Evolutionary conservation across 2,329 filamentous ascomycete species (phyloP).

Genomic region (Phyllosticta citribraziliensis): DNA sequence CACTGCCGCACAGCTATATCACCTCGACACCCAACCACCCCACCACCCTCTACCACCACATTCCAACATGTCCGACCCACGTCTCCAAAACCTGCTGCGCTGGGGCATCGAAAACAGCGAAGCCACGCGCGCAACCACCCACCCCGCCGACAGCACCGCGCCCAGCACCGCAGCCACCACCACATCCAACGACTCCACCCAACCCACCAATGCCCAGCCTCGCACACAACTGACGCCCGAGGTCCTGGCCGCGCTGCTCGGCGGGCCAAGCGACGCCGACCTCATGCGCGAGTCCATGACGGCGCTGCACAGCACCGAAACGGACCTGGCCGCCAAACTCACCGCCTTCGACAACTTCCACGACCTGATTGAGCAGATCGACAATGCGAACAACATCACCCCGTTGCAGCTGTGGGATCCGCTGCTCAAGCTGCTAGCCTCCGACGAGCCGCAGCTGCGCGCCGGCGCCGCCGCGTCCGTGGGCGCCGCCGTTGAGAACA

Average conservation of each 20-base stretch:
- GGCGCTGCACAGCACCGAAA: constrained; percentile 55
- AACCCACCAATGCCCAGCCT: constrained; percentile 11
- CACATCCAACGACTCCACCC: not conserved
- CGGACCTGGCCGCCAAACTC: constrained; percentile 65
- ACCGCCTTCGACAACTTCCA: constrained; percentile 92
- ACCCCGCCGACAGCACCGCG: constrained; percentile 18
- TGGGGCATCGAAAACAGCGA: constrained; percentile 62
- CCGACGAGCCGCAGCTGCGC: constrained; percentile 62
- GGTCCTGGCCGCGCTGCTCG: constrained; percentile 63
- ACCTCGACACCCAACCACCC: not conserved
- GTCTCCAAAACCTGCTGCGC: constrained; percentile 68
- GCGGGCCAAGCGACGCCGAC: constrained; percentile 81
- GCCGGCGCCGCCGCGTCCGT: constrained; percentile 90
- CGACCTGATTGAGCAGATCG: constrained; percentile 80
- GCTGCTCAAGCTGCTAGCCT: constrained; percentile 58
- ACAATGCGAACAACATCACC: constrained; percentile 93
- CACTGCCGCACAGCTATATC: not conserved
- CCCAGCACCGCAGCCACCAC: constrained; percentile 7
- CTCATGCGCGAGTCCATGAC: constrained; percentile 81
- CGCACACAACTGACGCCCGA: constrained; percentile 52
- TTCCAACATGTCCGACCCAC: constrained; percentile 44
- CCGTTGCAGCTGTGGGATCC: constrained; percentile 72
- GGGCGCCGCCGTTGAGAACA: constrained; percentile 94
- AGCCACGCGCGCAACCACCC: constrained; percentile 26
- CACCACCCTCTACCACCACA: not conserved